These are phyloP conservation scores for Yamadazyma sp. DNA, from an alignment of 1,139 yeast genomes.

Conservation along the genomic window DNA sequence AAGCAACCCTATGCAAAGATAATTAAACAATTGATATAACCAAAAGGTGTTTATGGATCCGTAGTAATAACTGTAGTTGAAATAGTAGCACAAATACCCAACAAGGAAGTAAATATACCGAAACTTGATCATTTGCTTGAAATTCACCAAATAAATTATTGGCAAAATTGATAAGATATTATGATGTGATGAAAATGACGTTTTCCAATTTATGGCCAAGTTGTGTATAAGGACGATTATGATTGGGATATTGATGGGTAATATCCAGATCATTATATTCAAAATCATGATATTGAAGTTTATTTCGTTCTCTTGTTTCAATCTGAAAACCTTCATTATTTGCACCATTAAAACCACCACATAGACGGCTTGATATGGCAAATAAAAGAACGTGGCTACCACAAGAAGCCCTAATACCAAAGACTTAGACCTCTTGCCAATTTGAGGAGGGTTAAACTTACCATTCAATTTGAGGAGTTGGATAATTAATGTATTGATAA, in stretches of 20 bases:
- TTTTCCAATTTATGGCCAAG: slow-evolving; percentile 65
- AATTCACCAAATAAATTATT: slow-evolving; percentile 41
- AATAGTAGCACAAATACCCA: slow-evolving; percentile 39
- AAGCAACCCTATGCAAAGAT: slow-evolving; percentile 31
- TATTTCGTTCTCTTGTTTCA: slow-evolving; percentile 21
- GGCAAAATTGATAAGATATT: slow-evolving; percentile 68
- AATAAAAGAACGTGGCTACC: slow-evolving; percentile 31
- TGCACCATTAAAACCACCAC: slow-evolving; percentile 59
- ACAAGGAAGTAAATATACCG: slow-evolving; percentile 20
- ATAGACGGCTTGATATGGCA: slow-evolving; percentile 81
- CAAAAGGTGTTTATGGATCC: slow-evolving; percentile 72
- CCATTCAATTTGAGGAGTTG: slow-evolving; percentile 2
- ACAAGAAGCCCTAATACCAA: slow-evolving; percentile 8
- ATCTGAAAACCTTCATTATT: slow-evolving; percentile 41
- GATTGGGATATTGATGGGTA: slow-evolving; percentile 70
- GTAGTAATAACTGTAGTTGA: slow-evolving; percentile 56
- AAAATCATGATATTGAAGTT: slow-evolving; percentile 58
- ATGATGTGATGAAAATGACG: slow-evolving; percentile 78
- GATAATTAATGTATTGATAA: slow-evolving; percentile 4
- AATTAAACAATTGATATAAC: slow-evolving; percentile 66
- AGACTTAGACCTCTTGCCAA: slow-evolving; percentile 6
- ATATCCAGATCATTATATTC: slow-evolving; percentile 62
- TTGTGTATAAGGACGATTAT: slow-evolving; percentile 71
- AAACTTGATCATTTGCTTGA: slow-evolving; percentile 14
- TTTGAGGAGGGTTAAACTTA: slow-evolving; percentile 1